A percentile compares a stretch with the other conserved stretches of the same genome.
Evolutionary conservation across 305 asterid genomes (phyloP).

Genomic region (Fraxinus albicans): DNA sequence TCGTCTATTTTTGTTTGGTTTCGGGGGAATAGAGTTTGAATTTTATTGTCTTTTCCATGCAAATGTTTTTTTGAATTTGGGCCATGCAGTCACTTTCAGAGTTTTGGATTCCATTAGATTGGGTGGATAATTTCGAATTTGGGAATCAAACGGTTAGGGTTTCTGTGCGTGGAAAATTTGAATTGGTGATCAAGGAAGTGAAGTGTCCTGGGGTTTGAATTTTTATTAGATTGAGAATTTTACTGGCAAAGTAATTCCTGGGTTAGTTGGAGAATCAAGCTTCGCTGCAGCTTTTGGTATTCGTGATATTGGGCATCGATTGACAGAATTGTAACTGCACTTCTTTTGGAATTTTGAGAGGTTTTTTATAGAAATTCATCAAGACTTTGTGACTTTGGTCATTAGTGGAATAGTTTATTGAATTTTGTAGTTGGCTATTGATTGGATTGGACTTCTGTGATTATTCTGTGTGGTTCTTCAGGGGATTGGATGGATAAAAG

Average conservation of each 20-base stretch:
- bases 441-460: conserved; percentile 1
- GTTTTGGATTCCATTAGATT: conserved; percentile 14
- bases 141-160: background rate
- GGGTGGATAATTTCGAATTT: conserved; percentile 17
- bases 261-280: background rate
- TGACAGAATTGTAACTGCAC: background rate
- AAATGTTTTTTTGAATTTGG: background rate
- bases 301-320: background rate
- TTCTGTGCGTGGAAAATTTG: background rate
- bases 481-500: conserved; percentile 37
- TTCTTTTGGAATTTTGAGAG: conserved; percentile 2
- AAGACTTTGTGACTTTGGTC: conserved; percentile 19
- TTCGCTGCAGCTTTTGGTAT: conserved; percentile 13
- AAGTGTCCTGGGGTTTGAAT: background rate
- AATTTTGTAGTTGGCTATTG: conserved; percentile 10
- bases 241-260: background rate
- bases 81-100: conserved; percentile 19
- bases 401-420: conserved; percentile 14
- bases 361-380: conserved; percentile 10
- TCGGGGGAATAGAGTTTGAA: background rate
- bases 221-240: background rate
- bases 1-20: conserved; percentile 19
- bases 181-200: background rate
- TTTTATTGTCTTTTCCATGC: background rate
- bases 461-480: conserved; percentile 11